A percentile compares a stretch with the other conserved stretches of the same genome.
phyloP scores from a whole-genome alignment of 2,329 filamentous ascomycete genomes.

The Cladorrhinum sp. region DNA sequence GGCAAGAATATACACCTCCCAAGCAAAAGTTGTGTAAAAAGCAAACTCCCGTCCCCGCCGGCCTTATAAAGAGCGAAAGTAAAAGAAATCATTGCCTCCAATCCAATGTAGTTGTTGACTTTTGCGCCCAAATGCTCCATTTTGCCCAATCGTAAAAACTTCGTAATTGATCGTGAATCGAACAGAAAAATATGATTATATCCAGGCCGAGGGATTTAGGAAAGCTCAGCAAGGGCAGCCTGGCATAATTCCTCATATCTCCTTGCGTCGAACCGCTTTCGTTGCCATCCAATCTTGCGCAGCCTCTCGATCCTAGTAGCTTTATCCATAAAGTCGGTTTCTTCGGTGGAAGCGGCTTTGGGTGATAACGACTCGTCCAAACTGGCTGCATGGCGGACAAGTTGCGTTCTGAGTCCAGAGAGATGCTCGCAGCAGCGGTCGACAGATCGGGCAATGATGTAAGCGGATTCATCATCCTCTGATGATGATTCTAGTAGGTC shows the following conservation, averaged over 20 bases:
- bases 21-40: not conserved
- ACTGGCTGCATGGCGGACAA: slow-evolving; percentile 46
- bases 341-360: slow-evolving; percentile 28
- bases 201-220: slow-evolving; percentile 21
- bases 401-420: slow-evolving; percentile 46
- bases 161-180: slow-evolving; percentile 2
- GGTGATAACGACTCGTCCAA: slow-evolving; percentile 42
- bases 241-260: slow-evolving; percentile 54
- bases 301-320: slow-evolving; percentile 53
- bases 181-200: not conserved
- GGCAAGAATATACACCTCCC: not conserved
- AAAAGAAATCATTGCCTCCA: not conserved
- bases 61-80: not conserved
- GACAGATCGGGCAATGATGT: slow-evolving; percentile 43
- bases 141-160: slow-evolving; percentile 1
- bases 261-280: slow-evolving; percentile 52
- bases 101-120: not conserved
- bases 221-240: slow-evolving; percentile 50
- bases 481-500: slow-evolving; percentile 12
- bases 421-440: slow-evolving; percentile 51
- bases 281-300: slow-evolving; percentile 52
- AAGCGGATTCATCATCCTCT: slow-evolving; percentile 28
- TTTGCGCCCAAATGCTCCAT: not conserved
- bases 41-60: not conserved
- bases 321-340: slow-evolving; percentile 41